These are phyloP conservation scores for Trichoderma reesei DNA, from an alignment of 495 filamentous ascomycete species.

Conservation along the genomic window DNA sequence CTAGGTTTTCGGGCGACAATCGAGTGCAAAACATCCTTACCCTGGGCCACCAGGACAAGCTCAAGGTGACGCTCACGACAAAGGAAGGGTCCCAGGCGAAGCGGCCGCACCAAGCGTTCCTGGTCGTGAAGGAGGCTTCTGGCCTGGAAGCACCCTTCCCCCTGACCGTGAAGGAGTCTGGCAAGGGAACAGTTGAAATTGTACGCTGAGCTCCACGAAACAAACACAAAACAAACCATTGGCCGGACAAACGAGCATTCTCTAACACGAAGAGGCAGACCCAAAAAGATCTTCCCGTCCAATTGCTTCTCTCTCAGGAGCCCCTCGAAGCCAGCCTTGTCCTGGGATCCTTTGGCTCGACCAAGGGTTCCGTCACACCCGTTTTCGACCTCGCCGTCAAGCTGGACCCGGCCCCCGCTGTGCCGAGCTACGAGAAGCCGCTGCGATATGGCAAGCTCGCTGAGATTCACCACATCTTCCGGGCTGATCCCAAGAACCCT, in stretches of 20 bases:
- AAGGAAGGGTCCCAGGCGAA: conserved; percentile 69
- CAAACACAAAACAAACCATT: background rate
- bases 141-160: conserved; percentile 86
- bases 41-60: conserved; percentile 57
- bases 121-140: conserved; percentile 66
- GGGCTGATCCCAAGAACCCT: conserved; percentile 63
- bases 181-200: conserved; percentile 74
- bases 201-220: conserved; percentile 38
- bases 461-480: conserved; percentile 89
- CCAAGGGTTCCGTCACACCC: conserved; percentile 58
- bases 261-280: conserved; percentile 47
- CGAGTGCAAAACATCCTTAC: conserved; percentile 54
- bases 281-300: conserved; percentile 80
- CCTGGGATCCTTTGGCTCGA: conserved; percentile 76
- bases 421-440: conserved; percentile 53
- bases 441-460: conserved; percentile 69
- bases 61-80: conserved; percentile 74
- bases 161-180: conserved; percentile 74
- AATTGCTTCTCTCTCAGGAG: conserved; percentile 57
- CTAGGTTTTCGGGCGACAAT: conserved; percentile 54
- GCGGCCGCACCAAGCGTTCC: conserved; percentile 86
- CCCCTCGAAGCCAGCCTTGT: conserved; percentile 69
- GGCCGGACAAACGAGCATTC: background rate
- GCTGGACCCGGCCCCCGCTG: conserved; percentile 48
- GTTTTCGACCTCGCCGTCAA: conserved; percentile 49